Conservation (phyloP, 2,329 filamentous ascomycete genomes). For the Colletotrichum lentis region DNA sequence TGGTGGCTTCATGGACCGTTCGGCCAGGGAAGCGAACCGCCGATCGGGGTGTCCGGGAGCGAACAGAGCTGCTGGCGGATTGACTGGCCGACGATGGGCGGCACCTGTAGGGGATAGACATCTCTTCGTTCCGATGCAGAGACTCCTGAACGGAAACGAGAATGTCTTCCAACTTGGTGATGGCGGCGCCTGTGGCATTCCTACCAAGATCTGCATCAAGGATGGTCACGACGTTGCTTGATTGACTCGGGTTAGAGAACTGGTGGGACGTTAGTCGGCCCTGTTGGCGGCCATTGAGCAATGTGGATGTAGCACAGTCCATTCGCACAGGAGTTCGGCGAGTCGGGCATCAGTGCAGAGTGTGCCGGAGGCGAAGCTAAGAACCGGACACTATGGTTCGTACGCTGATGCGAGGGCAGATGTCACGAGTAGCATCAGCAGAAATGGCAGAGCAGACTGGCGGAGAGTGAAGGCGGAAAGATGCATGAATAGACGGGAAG, state of each 20-base stretch:
- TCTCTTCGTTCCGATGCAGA: conserved; percentile 53
- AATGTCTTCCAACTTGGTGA: conserved; percentile 64
- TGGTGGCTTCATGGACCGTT: conserved; percentile 56
- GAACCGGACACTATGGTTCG: not conserved
- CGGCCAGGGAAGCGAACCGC: conserved; percentile 58
- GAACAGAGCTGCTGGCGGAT: conserved; percentile 12
- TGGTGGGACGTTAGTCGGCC: conserved; percentile 33
- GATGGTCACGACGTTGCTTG: conserved; percentile 27
- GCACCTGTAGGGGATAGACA: conserved; percentile 59
- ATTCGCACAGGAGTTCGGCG: not conserved
- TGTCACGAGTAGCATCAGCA: not conserved
- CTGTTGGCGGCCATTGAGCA: conserved; percentile 16
- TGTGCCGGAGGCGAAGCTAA: too few species aligned
- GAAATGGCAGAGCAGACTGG: not conserved
- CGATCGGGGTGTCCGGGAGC: not conserved
- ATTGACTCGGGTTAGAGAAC: not conserved
- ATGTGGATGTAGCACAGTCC: conserved; percentile 28
- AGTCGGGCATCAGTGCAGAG: not conserved
- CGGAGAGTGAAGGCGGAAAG: not conserved
- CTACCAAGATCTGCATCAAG: conserved; percentile 12
- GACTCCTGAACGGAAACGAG: conserved; percentile 61
- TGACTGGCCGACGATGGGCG: conserved; percentile 39
- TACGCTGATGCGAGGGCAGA: not conserved
- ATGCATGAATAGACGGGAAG: not conserved
- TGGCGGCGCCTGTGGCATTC: conserved; percentile 46